A percentile compares a stretch with the other conserved stretches of the same genome.
Evolutionary conservation across 139 green algal species (phyloP).

Genomic region (Dunaliella sp.): DNA sequence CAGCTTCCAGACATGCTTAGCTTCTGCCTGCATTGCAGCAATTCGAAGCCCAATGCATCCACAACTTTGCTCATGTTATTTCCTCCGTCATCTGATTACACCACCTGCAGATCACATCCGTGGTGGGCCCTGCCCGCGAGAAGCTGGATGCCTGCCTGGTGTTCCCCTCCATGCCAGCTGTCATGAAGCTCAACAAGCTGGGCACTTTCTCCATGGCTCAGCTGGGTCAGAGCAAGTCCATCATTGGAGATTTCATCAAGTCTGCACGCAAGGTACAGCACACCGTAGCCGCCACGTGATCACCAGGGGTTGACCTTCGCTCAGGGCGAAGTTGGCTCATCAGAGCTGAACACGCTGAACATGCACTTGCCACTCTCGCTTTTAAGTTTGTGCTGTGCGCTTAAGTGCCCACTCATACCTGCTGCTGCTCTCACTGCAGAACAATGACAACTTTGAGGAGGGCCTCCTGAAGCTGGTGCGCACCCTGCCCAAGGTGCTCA

Average conservation of each 20-base stretch:
- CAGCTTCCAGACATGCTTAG: no score
- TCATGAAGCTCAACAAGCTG: conserved; percentile 99
- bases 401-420: neutral
- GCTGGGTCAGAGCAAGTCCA: conserved; percentile 92
- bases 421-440: conserved; percentile 42
- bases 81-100: no score
- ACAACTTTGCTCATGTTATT: no score
- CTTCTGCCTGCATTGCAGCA: no score
- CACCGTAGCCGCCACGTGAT: no score
- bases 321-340: no score
- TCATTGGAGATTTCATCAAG: conserved; percentile 96
- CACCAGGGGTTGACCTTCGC: no score
- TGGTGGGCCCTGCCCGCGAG: conserved; percentile 75
- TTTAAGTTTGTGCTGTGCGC: no score
- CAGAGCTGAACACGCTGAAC: no score
- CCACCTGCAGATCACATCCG: conserved; percentile 74
- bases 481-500: conserved; percentile 79
- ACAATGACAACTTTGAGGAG: conserved; percentile 99
- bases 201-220: conserved; percentile 96
- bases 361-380: no score
- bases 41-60: no score
- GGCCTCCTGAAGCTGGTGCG: conserved; percentile 96
- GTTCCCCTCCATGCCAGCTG: conserved; percentile 98
- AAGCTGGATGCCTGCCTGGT: conserved; percentile 93
- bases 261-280: conserved; percentile 46